Percentiles rank a stretch among this genome's conserved stretches.
Conservation (phyloP, 2,329 filamentous ascomycete genomes). For the Arthrobotrys entomopaga region DNA sequence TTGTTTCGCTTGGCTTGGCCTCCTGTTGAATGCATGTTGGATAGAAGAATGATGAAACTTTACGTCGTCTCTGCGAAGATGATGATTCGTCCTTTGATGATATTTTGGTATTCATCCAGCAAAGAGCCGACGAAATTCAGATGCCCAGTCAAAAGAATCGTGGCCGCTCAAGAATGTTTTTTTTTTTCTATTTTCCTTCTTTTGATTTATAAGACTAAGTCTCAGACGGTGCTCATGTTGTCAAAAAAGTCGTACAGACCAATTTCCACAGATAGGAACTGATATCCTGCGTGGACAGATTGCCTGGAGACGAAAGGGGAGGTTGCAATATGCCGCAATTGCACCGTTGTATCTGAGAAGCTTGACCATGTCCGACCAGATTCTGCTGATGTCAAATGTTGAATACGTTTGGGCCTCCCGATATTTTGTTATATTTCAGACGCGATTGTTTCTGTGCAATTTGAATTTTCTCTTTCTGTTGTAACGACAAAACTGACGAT, state of each 20-base stretch:
- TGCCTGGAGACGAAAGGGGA: constrained; percentile 6
- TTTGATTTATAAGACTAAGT: no score
- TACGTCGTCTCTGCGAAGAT: no score
- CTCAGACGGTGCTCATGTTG: constrained; percentile 5
- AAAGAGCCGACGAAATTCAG: no score
- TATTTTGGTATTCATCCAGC: no score
- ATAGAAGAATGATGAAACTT: no score
- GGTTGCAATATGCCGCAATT: not conserved
- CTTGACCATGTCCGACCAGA: not conserved
- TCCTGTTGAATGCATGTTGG: no score
- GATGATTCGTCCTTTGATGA: no score
- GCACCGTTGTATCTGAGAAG: not conserved
- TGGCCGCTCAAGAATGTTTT: no score
- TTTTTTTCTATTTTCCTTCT: no score
- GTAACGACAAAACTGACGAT: constrained; percentile 30
- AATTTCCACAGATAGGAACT: constrained; percentile 35
- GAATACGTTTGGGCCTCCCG: constrained; percentile 16
- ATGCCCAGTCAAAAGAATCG: no score
- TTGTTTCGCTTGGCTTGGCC: no score
- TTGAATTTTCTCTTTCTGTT: constrained; percentile 31
- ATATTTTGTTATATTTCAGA: not conserved
- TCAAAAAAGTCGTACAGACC: constrained; percentile 29
- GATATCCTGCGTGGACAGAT: constrained; percentile 42
- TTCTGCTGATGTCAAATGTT: constrained; percentile 8
- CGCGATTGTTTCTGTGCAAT: constrained; percentile 7